These are phyloP conservation scores for Ascobolus immersus DNA, from an alignment of 495 filamentous ascomycete species.

Conservation along the genomic window DNA sequence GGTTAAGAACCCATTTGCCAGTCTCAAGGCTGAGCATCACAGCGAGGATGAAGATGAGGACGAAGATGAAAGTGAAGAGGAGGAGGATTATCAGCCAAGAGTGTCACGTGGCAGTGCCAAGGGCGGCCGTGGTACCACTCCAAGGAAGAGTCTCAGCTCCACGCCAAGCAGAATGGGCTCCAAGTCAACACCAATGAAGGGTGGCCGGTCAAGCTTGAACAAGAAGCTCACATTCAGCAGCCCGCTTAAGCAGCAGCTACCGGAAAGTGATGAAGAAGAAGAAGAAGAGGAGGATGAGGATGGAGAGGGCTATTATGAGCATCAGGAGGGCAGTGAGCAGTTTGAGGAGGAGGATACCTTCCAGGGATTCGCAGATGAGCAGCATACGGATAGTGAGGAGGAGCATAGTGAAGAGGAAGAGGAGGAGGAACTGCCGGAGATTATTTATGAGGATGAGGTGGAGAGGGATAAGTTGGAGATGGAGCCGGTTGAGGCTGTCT, in stretches of 20 bases:
- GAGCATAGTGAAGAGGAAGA: slow-evolving; percentile 25
- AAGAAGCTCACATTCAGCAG: slow-evolving; percentile 5
- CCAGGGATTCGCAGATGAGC: slow-evolving; percentile 18
- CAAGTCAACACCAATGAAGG: too few species aligned
- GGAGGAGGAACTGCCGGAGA: slow-evolving; percentile 29
- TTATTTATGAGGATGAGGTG: slow-evolving; percentile 36
- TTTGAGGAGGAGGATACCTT: slow-evolving; percentile 11
- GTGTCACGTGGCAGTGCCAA: too few species aligned
- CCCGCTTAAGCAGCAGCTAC: slow-evolving; percentile 5
- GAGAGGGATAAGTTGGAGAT: slow-evolving; percentile 32
- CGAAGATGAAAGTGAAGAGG: slow-evolving; percentile 18
- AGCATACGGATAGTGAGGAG: slow-evolving; percentile 23
- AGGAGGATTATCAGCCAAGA: slow-evolving; percentile 13
- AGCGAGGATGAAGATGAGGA: slow-evolving; percentile 14
- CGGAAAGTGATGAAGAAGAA: too few species aligned
- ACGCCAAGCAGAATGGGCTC: too few species aligned
- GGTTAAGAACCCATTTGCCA: too few species aligned
- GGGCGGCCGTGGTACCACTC: too few species aligned
- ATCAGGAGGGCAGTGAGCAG: slow-evolving; percentile 15
- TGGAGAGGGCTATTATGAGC: slow-evolving; percentile 16
- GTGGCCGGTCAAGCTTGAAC: slow-evolving; percentile 2
- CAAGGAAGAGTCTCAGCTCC: too few species aligned
- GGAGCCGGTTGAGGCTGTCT: too few species aligned
- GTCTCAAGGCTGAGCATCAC: too few species aligned
- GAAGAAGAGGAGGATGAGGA: slow-evolving; percentile 9